Base-by-base conservation (phyloP, 495 filamentous ascomycete species). In the Elaphomyces granulatus region DNA sequence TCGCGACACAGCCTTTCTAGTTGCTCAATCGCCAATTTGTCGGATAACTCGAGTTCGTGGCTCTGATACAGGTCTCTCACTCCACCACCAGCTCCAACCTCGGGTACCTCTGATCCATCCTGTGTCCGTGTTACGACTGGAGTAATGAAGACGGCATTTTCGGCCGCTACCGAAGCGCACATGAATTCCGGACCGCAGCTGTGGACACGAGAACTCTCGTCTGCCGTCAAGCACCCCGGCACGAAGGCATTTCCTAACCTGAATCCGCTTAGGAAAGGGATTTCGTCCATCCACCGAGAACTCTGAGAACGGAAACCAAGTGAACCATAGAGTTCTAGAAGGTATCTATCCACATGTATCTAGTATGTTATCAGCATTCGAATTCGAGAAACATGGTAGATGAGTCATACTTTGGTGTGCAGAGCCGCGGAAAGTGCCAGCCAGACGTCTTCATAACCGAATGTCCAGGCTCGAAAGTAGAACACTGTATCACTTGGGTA, bases 391-490 rank as follows among this genome's bases (percentile, higher is more conserved):
- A 28, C 12, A 6, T 12, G 12, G 12, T 28, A 28, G 23, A 28
- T 12, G 6, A 12, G 19, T 37, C 43, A 15, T 60, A 81, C 83
- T 58, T 72, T 74, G 2, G 75, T 75, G 16, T 71, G 55, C 2
- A 95, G 60, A 8, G 73, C 70, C 9, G 76, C 71, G 1, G 84
- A 77, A 9, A 96, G 60, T 2, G 85, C 81, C 40, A 84, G 64
- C 87, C 87, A 95, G 0, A 94, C 85, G 40, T 94, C 83, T 54
- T 94, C 85, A 36, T 85, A 83, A 18, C 88, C 88, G 54, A 90
- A 92, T 1, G 88, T 96, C 88, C 87, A 95, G 2, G 87, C 73
- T 36, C 84, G 70, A 36, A 96, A 72, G 55, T 93, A 81, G 49
- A 95, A 94, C 3, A 77, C 59, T 0, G 84, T 92, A 16, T 87